A percentile compares a stretch with the other conserved stretches of the same genome.
Conservation (phyloP, 345 rosid genomes). For the Citrus mangshanensis region DNA sequence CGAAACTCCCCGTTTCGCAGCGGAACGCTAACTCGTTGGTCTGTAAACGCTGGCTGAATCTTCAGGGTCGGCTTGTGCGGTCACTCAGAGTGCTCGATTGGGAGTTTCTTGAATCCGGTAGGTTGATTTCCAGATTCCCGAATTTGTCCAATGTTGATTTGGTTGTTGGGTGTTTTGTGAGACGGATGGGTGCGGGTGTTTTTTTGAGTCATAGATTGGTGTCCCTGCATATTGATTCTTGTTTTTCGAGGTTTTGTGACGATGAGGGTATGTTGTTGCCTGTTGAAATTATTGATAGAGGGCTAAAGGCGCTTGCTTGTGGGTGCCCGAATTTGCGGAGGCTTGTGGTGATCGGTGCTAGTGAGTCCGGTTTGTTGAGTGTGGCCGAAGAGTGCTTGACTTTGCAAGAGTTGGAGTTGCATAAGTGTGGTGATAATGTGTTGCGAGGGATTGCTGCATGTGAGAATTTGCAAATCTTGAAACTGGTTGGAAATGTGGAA, state of each 20-base stretch:
- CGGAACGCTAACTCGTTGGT: conserved; percentile 53
- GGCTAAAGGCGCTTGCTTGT: conserved; percentile 47
- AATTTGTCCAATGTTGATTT: conserved; percentile 64
- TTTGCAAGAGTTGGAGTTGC: conserved; percentile 82
- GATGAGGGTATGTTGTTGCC: conserved; percentile 61
- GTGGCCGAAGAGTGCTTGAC: conserved; percentile 63
- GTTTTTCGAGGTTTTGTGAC: conserved; percentile 39
- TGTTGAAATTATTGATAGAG: conserved; percentile 60
- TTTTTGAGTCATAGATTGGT: conserved; percentile 40
- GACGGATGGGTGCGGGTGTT: conserved; percentile 54
- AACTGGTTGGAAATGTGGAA: conserved; percentile 58
- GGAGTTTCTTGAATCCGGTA: conserved; percentile 67
- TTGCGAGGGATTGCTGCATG: conserved; percentile 77
- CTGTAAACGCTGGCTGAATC: conserved; percentile 85
- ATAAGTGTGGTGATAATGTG: conserved; percentile 61
- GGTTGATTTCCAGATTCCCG: conserved; percentile 61
- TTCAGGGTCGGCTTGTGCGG: conserved; percentile 72
- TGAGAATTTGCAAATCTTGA: conserved; percentile 82
- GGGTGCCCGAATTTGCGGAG: conserved; percentile 69
- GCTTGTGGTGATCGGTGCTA: conserved; percentile 60
- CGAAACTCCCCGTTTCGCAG: conserved; percentile 54
- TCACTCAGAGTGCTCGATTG: conserved; percentile 64
- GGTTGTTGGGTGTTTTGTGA: conserved; percentile 46
- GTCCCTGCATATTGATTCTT: conserved; percentile 46
- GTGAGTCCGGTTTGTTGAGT: conserved; percentile 66